Conservation (phyloP, 495 filamentous ascomycete genomes). For the Bombardia bombarda region DNA sequence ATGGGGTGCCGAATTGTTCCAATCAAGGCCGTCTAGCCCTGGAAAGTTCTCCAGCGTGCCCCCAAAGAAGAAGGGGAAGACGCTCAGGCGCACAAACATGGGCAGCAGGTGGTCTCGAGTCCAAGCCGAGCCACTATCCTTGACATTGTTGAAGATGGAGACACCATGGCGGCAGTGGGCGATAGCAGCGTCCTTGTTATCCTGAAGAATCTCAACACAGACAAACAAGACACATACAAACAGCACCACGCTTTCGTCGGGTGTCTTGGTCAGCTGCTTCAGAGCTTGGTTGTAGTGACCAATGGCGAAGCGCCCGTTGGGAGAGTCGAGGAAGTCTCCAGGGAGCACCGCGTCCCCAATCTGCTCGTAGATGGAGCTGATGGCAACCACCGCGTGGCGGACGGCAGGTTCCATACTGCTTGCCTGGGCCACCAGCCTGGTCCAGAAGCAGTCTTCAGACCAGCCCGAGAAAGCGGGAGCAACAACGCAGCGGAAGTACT, state of each 20-base stretch:
- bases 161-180: conserved; percentile 32
- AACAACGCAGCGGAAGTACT: conserved; percentile 35
- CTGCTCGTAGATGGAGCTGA: conserved; percentile 24
- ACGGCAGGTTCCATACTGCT: conserved; percentile 44
- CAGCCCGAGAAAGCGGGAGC: conserved; percentile 31
- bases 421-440: conserved; percentile 39
- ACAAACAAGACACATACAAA: conserved; percentile 49
- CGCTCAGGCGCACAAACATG: conserved; percentile 25
- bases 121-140: conserved; percentile 14
- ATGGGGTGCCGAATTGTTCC: conserved; percentile 1
- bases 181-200: conserved; percentile 33
- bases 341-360: conserved; percentile 2
- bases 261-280: conserved; percentile 20
- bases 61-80: conserved; percentile 29
- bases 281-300: conserved; percentile 28
- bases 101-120: conserved; percentile 22
- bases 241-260: conserved; percentile 29
- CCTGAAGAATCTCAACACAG: conserved; percentile 45
- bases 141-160: conserved; percentile 17
- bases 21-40: conserved; percentile 1
- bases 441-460: conserved; percentile 46
- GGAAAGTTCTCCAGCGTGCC: conserved; percentile 16
- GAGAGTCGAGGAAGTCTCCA: conserved; percentile 7
- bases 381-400: conserved; percentile 47
- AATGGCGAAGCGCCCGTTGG: conserved; percentile 16